Conservation (phyloP, 192 early-diverging fungal genomes). For the Spizellomyces sp. region DNA sequence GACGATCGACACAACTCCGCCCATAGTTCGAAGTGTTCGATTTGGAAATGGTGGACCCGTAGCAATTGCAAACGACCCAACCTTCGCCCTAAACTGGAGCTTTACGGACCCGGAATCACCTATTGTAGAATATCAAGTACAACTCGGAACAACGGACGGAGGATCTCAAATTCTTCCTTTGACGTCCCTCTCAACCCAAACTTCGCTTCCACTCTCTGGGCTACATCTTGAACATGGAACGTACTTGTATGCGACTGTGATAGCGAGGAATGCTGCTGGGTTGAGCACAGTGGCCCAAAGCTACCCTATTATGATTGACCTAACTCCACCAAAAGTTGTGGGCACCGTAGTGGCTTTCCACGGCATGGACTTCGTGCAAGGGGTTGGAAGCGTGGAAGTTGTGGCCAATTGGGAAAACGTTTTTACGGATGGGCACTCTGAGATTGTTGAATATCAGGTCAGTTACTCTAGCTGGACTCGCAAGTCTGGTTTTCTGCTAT, state of each 20-base stretch:
- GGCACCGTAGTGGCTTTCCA: background rate
- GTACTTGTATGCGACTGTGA: slow-evolving; percentile 7
- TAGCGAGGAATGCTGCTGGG: background rate
- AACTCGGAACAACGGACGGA: slow-evolving; percentile 15
- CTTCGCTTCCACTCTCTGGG: background rate
- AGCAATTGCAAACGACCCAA: background rate
- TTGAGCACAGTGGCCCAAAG: background rate
- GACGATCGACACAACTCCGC: background rate
- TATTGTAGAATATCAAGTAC: slow-evolving; percentile 3
- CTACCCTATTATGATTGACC: background rate
- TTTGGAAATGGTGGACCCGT: slow-evolving; percentile 5
- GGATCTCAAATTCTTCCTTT: background rate
- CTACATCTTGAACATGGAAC: background rate
- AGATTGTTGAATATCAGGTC: slow-evolving; percentile 1
- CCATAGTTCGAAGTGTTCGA: background rate
- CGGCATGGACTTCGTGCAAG: background rate
- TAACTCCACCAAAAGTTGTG: background rate
- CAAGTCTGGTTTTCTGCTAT: no score
- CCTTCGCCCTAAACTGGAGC: background rate
- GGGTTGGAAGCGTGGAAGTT: background rate
- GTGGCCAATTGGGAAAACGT: background rate
- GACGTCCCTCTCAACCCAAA: background rate
- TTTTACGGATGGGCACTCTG: slow-evolving; percentile 5
- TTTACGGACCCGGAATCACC: background rate
- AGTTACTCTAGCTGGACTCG: no score